Base-by-base conservation (phyloP, 2,329 filamentous ascomycete species). In the Aspergillus calidoustus region DNA sequence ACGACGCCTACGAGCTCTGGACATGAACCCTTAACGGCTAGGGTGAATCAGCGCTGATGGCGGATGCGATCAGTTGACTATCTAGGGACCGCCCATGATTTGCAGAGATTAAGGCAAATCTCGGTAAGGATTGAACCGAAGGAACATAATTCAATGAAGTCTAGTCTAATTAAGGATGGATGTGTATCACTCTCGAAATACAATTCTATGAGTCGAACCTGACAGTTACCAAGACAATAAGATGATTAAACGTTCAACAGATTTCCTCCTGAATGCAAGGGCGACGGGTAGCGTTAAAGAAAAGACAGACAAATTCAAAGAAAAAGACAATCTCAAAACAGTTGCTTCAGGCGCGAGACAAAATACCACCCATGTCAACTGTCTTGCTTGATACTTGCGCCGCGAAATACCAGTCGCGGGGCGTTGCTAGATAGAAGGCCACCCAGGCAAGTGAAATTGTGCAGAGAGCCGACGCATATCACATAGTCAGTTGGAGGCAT, bases 151-250 rank as follows among this genome's bases (percentile, higher is more conserved):
- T 41, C 34, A 41, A 41, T 41, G 34, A 41, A 15, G 34, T 41
- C 34, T 41, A 41, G 11, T 41, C 34, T 41, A 41, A 41, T 3
- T 41, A 31, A 57, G 23, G 22, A 44, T 57, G 9, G 46, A 43
- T 47, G 11, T 28, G 9, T 43, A 50, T 23, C 38, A 43, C 31
- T 8, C 22, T 38, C 44, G 34, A 59, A 57, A 50, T 49, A 56
- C 41, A 57, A 59, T 59, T 64, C 65, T 67, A 65, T 62, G 49
- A 11, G 47, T 48, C 30, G 8, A 46, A 48, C 38, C 48, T 41
- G 47, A 34, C 43, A 48, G 60, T 50, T 51, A 49, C 54, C 31
- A 48, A 56, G 8, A 41, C 38, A 54, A 54, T 28, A 43, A 22
- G 25, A 57, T 31, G 25, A 46, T 28, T 50, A 22, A 44, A 23